Base-by-base conservation (phyloP, 768 basidiomycete genomes). In the Suillus subaureus region DNA sequence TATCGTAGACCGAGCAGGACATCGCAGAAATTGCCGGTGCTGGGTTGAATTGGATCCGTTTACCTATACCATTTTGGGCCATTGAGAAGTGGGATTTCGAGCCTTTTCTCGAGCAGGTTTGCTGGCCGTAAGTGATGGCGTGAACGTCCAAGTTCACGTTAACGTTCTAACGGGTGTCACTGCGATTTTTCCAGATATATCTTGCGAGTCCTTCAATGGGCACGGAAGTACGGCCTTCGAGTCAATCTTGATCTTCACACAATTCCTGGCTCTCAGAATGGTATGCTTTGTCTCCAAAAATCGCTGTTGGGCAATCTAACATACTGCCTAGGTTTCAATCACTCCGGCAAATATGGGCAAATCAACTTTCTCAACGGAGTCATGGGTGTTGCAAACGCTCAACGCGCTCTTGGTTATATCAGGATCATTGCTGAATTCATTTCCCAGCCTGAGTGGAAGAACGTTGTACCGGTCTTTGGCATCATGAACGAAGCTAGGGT, bases 11-110 rank as follows among this genome's bases (percentile, higher is more conserved):
- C 63, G 93, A 96, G 73, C 80, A 92, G 78, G 95, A 97, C 79
- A 88, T 96, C 66, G 94, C 94, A 39, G 81, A 89, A 73, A 96
- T 97, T 66, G 93, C 95, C 51, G 91, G 87, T 43, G 94, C 93
- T 33, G 95, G 94, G 3, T 78, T 96, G 62, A 95, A 93, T 78
- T 96, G 89, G 84, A 78, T 96, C 58, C 85, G 93, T 4, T 78
- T 96, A 49, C 92, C 93, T 1, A 84, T 96, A 49, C 87, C 90
- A 1, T 96, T 87, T 78, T 97, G 94, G 94, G 91, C 91, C 8
- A 89, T 96, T 70, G 90, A 93, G 69, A 88, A 85, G 12, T 87
- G 87, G 81, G 77, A 80, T 28, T 85, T 84, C 39, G 94, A 96
- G 74, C 93, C 94, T 7, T 96, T 89, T 78, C 77, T 95, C 11